phyloP scores from a whole-genome alignment of 148 eudicot genomes.

The Fagopyrum homotropicum region DNA sequence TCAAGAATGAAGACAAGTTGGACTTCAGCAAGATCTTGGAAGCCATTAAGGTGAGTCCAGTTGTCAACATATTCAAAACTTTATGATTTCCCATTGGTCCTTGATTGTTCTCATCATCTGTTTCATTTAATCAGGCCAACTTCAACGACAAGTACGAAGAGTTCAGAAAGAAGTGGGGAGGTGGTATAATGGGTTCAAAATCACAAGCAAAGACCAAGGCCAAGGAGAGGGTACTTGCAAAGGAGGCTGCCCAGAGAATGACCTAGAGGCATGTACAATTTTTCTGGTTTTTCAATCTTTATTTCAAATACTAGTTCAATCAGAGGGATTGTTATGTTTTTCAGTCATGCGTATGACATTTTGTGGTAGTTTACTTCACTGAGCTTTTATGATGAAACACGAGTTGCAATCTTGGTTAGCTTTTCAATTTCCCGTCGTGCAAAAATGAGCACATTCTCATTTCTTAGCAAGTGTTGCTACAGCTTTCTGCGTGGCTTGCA shows the following conservation, averaged over 20 bases:
- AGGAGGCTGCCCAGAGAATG: conserved; percentile 47
- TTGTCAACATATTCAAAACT: not conserved
- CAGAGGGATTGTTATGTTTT: not conserved
- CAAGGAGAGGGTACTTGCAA: conserved; percentile 37
- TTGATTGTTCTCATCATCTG: not conserved
- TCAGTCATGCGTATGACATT: not conserved
- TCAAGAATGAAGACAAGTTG: conserved; percentile 36
- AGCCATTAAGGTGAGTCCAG: conserved; percentile 31
- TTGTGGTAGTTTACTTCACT: not conserved
- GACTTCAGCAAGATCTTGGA: conserved; percentile 38
- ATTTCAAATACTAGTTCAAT: conserved; percentile 1
- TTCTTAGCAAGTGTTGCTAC: too few relatives aligned
- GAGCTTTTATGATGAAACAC: not conserved
- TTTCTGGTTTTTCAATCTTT: not conserved
- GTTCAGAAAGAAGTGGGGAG: conserved; percentile 41
- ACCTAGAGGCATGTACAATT: conserved; percentile 14
- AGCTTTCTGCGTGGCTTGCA: too few relatives aligned
- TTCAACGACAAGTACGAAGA: conserved; percentile 41
- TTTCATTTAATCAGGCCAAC: conserved; percentile 26
- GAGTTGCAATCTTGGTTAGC: not conserved
- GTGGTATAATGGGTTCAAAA: conserved; percentile 43
- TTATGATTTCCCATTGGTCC: not conserved
- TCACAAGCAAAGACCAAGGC: conserved; percentile 46
- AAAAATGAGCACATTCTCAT: too few relatives aligned
- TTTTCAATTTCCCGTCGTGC: not conserved